Evolutionary conservation across 352 stramenopile species (phyloP), one percentile per base, ranked within the genome.

Genomic region (Phytopythium boreale): DNA sequence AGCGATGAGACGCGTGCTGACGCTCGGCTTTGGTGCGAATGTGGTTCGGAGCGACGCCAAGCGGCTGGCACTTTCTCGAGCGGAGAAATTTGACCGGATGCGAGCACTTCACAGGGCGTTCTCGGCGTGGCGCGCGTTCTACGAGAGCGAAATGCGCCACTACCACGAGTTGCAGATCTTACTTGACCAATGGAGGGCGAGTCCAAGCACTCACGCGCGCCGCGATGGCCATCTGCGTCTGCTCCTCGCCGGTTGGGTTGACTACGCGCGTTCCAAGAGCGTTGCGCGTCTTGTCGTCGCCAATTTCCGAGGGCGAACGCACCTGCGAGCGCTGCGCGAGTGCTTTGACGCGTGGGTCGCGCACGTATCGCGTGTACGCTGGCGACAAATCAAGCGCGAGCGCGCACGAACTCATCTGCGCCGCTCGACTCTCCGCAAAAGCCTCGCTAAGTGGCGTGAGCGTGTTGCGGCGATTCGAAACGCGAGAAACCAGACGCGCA

Each of bases 381-480:
- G 79, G 79, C 56, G 74, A 22, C 63, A 84, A 56, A 80, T 86
- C 61, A 75, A 69, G 19, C 55, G 53, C 27, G 50, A 67, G 34
- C 72, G 77, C 39, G 79, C 79, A 0, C 31, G 71, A 4, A 59
- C 75, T 5, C 77, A 84, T 39, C 66, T 70, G n/a, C 57, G 59
- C 17, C 26, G 29, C 10, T 63, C 69, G 1, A 58, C 79, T 7
- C 61, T 62, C n/a, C 58, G n/a, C 22, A 78, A 79, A 64, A 71
- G 63, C 22, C 71, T 85, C 12, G 12, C 47, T 8, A 55, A 61
- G 43, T 88, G 79, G 79, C 71, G 62, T 51, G 20, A 43, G 9
- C 79, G 76, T 9, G 50, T 62, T 17, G n/a, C 15, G 5, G 20
- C 46, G 4, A 53, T 70, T 4, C 67, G 56, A 11, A 47, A 24